Evolutionary conservation across 345 rosid genomes (phyloP).

Genomic region (Eucalyptus polyanthemos): DNA sequence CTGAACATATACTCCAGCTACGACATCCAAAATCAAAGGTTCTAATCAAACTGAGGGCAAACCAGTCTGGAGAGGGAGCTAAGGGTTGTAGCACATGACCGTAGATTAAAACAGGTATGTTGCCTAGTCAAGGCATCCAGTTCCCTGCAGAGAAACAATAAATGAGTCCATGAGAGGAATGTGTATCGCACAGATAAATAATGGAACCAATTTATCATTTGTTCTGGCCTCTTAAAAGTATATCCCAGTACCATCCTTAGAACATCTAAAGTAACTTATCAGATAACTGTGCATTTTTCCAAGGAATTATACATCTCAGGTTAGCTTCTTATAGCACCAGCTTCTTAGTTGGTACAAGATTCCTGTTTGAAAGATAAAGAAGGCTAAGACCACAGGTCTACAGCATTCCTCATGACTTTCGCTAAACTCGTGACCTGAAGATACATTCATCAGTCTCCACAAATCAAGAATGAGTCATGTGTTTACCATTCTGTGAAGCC

Average conservation of each 20-base stretch:
- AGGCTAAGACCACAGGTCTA: neutral
- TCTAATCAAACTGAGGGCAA: neutral
- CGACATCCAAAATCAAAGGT: neutral
- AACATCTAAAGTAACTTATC: neutral
- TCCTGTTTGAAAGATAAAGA: neutral
- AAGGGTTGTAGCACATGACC: slow-evolving; percentile 82
- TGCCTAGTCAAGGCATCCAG: slow-evolving; percentile 77
- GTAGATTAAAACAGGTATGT: slow-evolving; percentile 78
- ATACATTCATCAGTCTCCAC: neutral
- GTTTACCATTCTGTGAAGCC: slow-evolving; percentile 89
- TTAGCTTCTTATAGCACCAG: neutral
- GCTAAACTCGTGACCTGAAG: neutral
- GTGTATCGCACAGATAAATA: neutral
- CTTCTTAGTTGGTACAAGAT: neutral
- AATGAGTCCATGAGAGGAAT: neutral
- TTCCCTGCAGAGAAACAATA: slow-evolving; percentile 45
- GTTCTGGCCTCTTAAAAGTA: neutral
- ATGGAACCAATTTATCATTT: neutral
- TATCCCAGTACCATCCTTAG: neutral
- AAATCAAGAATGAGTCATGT: neutral
- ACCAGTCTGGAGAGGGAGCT: slow-evolving; percentile 92
- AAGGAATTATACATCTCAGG: neutral
- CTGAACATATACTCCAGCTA: neutral
- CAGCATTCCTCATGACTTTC: neutral
- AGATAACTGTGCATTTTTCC: neutral